These are phyloP conservation scores for Nicotiana otophora DNA, from an alignment of 257 asterid species.

Conservation along the genomic window DNA sequence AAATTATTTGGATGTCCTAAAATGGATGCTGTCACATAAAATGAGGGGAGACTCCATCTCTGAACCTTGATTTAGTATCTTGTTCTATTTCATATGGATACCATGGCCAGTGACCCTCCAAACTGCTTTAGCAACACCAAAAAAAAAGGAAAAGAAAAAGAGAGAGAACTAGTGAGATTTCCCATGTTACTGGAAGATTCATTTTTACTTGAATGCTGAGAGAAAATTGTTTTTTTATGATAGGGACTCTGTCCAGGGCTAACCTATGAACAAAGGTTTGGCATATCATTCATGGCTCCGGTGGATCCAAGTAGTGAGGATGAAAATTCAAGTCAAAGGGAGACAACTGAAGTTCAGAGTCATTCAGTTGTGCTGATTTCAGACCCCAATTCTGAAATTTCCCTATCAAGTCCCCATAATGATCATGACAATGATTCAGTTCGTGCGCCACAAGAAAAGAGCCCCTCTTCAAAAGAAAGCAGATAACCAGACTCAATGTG, in stretches of 20 bases:
- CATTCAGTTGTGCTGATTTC: conserved; percentile 35
- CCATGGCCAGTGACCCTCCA: neutral
- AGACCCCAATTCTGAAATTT: conserved; percentile 18
- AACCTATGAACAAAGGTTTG: conserved; percentile 78
- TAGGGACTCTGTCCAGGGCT: conserved; percentile 94
- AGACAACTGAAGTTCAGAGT: conserved; percentile 27
- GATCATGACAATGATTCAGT: conserved; percentile 23
- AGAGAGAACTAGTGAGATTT: neutral
- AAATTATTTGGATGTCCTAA: neutral
- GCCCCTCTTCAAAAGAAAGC: conserved; percentile 9
- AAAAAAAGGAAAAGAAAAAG: no score
- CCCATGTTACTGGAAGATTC: neutral
- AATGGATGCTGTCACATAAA: neutral
- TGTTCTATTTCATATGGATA: neutral
- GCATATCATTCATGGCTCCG: conserved; percentile 48
- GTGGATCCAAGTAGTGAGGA: conserved; percentile 28
- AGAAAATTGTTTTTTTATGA: conserved; percentile 11
- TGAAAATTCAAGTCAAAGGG: conserved; percentile 34
- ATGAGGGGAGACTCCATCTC: neutral
- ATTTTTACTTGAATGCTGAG: conserved; percentile 10
- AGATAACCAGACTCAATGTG: neutral
- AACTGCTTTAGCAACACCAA: neutral
- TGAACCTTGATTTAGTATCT: neutral
- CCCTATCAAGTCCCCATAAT: conserved; percentile 26
- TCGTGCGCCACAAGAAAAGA: conserved; percentile 7